Conservation (phyloP, 495 filamentous ascomycete species). For the Astrocystis sublimbata region DNA sequence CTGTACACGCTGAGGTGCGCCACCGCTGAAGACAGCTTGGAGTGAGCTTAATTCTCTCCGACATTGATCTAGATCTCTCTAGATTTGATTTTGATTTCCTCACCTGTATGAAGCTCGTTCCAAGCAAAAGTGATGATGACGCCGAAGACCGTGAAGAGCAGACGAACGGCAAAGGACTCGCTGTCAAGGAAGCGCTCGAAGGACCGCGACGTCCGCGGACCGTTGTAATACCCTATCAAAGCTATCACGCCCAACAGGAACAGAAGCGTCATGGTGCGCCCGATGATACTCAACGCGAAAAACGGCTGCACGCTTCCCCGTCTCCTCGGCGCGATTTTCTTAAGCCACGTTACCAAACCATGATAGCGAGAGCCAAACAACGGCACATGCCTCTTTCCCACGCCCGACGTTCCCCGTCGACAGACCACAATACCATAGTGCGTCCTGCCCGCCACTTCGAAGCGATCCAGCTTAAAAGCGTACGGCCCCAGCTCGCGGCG, state of each 20-base stretch:
- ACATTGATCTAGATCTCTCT: neutral
- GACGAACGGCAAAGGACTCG: constrained; percentile 44
- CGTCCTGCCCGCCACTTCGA: constrained; percentile 29
- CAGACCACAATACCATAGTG: constrained; percentile 39
- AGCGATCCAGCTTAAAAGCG: constrained; percentile 39
- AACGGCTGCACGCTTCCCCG: constrained; percentile 1
- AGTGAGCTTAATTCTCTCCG: neutral
- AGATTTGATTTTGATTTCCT: constrained; percentile 7
- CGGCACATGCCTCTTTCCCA: neutral
- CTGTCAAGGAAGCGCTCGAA: constrained; percentile 52
- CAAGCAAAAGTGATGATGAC: constrained; percentile 47
- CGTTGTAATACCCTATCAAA: constrained; percentile 48
- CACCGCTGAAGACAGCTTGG: constrained; percentile 19
- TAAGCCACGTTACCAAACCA: neutral
- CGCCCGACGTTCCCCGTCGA: neutral
- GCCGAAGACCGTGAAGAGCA: constrained; percentile 45
- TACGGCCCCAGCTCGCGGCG: constrained; percentile 25
- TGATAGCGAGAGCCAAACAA: constrained; percentile 6
- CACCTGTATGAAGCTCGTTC: constrained; percentile 17
- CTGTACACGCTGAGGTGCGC: constrained; percentile 33
- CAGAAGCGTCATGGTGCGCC: constrained; percentile 26
- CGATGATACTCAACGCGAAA: constrained; percentile 10
- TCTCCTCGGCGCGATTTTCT: neutral
- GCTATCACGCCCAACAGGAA: constrained; percentile 38
- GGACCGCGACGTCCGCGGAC: constrained; percentile 32